Evolutionary conservation across 768 basidiomycete genomes (phyloP).

Genomic region (Panaeolus cyanescens): DNA sequence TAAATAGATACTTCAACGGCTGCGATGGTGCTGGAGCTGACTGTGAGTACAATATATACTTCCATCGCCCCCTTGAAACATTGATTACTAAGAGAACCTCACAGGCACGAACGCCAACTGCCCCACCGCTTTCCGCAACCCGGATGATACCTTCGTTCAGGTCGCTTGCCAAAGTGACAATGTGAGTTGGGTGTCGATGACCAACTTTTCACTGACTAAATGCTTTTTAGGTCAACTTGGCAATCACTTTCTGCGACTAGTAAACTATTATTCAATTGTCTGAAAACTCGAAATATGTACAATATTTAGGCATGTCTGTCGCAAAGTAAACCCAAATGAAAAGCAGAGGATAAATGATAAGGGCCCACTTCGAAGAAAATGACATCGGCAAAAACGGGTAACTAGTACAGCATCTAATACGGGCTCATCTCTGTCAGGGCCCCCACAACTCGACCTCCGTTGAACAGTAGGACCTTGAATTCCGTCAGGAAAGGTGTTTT

Average conservation of each 20-base stretch:
- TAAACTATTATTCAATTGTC: too few species aligned
- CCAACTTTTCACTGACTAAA: too few species aligned
- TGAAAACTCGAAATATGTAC: too few species aligned
- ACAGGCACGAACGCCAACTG: constrained; percentile 31
- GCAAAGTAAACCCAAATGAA: too few species aligned
- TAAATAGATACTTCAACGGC: constrained; percentile 35
- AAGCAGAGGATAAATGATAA: too few species aligned
- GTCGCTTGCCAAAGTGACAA: constrained; percentile 33
- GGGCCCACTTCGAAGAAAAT: too few species aligned
- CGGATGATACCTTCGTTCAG: constrained; percentile 28
- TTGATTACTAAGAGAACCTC: too few species aligned
- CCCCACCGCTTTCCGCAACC: constrained; percentile 29
- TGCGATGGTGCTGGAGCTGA: constrained; percentile 43
- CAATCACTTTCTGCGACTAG: neutral
- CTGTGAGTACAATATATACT: constrained; percentile 28
- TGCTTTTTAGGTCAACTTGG: neutral
- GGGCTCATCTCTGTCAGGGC: neutral
- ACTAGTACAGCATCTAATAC: too few species aligned
- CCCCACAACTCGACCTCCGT: neutral
- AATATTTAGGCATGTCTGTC: too few species aligned
- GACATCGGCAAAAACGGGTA: too few species aligned
- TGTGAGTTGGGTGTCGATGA: too few species aligned
- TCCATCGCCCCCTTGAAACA: too few species aligned
- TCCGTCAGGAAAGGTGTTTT: neutral
- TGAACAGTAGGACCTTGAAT: neutral